Evolutionary conservation across 1,139 yeast species (phyloP), one percentile per base, ranked within the genome.

Genomic region (Komagataea norvegica): DNA sequence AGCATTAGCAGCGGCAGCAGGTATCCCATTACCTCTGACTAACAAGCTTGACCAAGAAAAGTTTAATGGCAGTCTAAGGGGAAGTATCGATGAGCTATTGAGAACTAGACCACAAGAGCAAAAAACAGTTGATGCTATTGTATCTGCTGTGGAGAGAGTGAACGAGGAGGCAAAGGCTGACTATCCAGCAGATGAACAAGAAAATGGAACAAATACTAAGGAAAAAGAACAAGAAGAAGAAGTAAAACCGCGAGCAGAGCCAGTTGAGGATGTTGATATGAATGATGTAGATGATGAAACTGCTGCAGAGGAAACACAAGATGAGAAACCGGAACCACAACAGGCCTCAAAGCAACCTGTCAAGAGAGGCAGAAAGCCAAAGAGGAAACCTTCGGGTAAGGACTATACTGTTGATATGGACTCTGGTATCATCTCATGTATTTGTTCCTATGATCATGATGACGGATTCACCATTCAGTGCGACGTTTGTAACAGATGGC

Each of bases 401-500:
- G 61, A 60, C 14, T 81, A 79, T 55, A 72, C 73, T 21, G 87
- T 81, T 1, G 85, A 77, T 46, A 83, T 86, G 2, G 94, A 87
- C 55, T 72, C 88, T 5, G 96, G 96, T 1, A 63, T 79, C 3
- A 89, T 89, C 40, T 87, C 96, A 3, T 89, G 98, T 62, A 76
- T 89, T 5, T 89, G 98, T 65, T 89, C 80, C 1, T 78, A 72
- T 47, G 87, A 80, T 41, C 95, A 89, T 47, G 97, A 89, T 59
- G 97, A 89, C 56, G 96, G 96, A 1, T 87, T 86, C 58, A 88
- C 96, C 1, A 84, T 89, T 44, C 96, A 88, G 59, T 89, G 97
- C 64, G 96, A 88, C 57, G 72, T 77, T 33, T 89, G 97, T 59
- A 81, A 75, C 60, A 76, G 95, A 45, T 89, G 96, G 96, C 96